Percentiles rank a stretch among this genome's conserved stretches.
phyloP scores from a whole-genome alignment of 768 basidiomycete genomes.

The Tylopilus vinaceipallidus region DNA sequence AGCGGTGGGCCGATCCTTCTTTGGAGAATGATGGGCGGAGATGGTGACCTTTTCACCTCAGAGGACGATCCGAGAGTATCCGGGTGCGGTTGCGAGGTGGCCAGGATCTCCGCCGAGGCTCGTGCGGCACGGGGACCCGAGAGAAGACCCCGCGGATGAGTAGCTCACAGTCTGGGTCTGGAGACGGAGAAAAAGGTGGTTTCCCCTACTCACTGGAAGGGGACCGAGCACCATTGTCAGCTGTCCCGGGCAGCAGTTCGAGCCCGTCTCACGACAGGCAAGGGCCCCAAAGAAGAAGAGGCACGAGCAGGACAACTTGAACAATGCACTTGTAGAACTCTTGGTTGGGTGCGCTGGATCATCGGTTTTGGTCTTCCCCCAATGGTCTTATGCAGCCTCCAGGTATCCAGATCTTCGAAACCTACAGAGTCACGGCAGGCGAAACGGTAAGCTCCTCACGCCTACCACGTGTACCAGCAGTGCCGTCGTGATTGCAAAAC shows the following conservation, averaged over 20 bases:
- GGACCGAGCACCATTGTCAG: conserved; percentile 1
- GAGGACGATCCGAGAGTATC: too few species aligned
- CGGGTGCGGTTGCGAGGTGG: conserved; percentile 24
- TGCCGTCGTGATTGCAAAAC: too few species aligned
- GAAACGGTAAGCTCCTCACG: too few species aligned
- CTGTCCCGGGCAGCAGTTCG: conserved; percentile 25
- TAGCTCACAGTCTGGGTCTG: conserved; percentile 2
- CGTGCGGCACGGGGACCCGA: conserved; percentile 21
- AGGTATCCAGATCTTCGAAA: too few species aligned
- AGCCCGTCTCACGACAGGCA: conserved; percentile 56
- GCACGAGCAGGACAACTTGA: conserved; percentile 72
- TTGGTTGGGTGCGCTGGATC: conserved; percentile 60
- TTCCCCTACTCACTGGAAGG: conserved; percentile 1
- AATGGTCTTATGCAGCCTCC: conserved; percentile 2
- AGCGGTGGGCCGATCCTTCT: too few species aligned
- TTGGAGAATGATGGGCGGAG: too few species aligned
- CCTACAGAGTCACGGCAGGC: too few species aligned
- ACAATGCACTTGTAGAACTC: conserved; percentile 80
- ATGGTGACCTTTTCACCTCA: too few species aligned
- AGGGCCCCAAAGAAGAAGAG: conserved; percentile 65
- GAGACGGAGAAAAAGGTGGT: conserved; percentile 37
- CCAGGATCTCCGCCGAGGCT: conserved; percentile 13
- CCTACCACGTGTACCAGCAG: too few species aligned
- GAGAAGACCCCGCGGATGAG: neutral
- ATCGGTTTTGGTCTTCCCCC: neutral